Conservation (phyloP, 139 green algal species). For the Limnomonas spitsbergensis region DNA sequence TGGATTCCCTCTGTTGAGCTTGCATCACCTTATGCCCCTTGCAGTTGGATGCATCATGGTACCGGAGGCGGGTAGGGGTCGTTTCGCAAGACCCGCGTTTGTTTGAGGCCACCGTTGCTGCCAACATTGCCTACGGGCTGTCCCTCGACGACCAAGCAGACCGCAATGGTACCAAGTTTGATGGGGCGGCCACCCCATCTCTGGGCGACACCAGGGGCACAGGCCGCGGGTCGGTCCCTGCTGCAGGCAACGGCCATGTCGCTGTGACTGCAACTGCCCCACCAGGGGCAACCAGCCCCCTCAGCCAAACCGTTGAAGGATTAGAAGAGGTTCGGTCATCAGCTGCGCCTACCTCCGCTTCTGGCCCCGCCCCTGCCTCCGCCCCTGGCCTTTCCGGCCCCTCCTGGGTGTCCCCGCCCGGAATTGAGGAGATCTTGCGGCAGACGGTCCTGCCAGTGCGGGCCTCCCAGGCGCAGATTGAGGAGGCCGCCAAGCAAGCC, state of each 20-base stretch:
- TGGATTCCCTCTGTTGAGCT: neutral
- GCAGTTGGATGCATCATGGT: slow-evolving; percentile 29
- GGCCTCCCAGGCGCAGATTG: slow-evolving; percentile 49
- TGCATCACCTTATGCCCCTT: neutral
- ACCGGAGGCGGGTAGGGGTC: slow-evolving; percentile 48
- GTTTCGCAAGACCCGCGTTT: slow-evolving; percentile 65
- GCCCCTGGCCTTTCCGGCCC: neutral
- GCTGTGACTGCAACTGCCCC: too few relatives aligned
- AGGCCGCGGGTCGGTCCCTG: neutral
- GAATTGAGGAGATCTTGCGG: neutral
- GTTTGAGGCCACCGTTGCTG: slow-evolving; percentile 59
- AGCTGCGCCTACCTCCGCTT: too few relatives aligned
- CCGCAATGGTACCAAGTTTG: neutral
- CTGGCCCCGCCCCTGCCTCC: too few relatives aligned
- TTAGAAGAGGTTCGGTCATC: neutral
- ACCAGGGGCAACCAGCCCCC: neutral
- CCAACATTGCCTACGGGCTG: slow-evolving; percentile 73
- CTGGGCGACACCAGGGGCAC: neutral
- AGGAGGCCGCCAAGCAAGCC: slow-evolving; percentile 63
- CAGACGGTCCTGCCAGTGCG: neutral
- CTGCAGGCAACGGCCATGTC: too few relatives aligned
- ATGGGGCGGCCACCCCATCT: too few relatives aligned
- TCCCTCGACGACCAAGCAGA: slow-evolving; percentile 9
- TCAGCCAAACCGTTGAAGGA: neutral
- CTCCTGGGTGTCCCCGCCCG: too few relatives aligned